Conservation (phyloP, 192 early-diverging fungal species). For the Coemansia reversa region DNA sequence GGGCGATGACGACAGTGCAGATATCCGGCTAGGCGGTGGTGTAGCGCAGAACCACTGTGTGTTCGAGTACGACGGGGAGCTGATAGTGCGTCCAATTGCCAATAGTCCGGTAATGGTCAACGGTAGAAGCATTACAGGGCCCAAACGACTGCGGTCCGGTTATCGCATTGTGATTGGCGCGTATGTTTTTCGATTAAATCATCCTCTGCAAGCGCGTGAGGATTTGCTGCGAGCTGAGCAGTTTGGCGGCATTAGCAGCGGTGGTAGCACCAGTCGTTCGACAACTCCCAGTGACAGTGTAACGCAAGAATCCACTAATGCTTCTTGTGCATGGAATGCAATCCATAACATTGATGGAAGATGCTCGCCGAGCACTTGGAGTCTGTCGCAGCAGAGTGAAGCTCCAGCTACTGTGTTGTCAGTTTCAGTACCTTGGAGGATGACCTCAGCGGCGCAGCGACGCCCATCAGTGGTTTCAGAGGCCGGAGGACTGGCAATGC, state of each 20-base stretch:
- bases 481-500: slow-evolving; percentile 2
- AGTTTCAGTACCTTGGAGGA: slow-evolving; percentile 5
- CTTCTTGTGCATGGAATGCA: neutral
- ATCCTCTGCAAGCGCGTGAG: slow-evolving; percentile 73
- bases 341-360: neutral
- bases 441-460: slow-evolving; percentile 8
- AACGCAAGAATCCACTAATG: neutral
- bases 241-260: slow-evolving; percentile 11
- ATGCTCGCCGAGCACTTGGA: slow-evolving; percentile 35
- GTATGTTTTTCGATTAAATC: slow-evolving; percentile 80
- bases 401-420: slow-evolving; percentile 12
- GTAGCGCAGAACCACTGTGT: slow-evolving; percentile 70
- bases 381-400: slow-evolving; percentile 36
- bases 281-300: slow-evolving; percentile 2
- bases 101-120: slow-evolving; percentile 74
- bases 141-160: slow-evolving; percentile 64
- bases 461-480: slow-evolving; percentile 27
- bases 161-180: slow-evolving; percentile 79
- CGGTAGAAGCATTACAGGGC: slow-evolving; percentile 62
- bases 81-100: slow-evolving; percentile 62
- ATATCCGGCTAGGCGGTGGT: slow-evolving; percentile 60
- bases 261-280: slow-evolving; percentile 35
- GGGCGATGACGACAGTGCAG: slow-evolving; percentile 53
- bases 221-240: slow-evolving; percentile 22
- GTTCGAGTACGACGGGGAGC: slow-evolving; percentile 64